These are phyloP conservation scores for Streptanthus diversifolius DNA, from an alignment of 345 rosid genomes.

Conservation along the genomic window DNA sequence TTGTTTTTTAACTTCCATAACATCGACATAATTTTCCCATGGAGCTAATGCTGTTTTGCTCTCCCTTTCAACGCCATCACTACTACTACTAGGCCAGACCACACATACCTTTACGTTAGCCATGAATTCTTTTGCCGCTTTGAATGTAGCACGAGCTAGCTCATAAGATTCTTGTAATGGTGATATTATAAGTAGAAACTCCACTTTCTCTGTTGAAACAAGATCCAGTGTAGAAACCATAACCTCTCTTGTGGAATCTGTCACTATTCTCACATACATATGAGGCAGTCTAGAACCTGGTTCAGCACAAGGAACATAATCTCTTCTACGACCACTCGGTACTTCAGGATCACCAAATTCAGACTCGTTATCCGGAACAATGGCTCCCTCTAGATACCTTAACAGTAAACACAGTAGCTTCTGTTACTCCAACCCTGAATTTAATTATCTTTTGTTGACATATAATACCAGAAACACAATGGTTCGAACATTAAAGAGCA, in stretches of 20 bases:
- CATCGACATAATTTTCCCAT: slow-evolving; percentile 56
- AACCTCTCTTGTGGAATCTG: slow-evolving; percentile 46
- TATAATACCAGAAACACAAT: slow-evolving; percentile 2
- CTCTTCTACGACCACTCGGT: slow-evolving; percentile 75
- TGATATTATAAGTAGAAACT: slow-evolving; percentile 77
- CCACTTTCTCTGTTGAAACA: slow-evolving; percentile 55
- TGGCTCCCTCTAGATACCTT: slow-evolving; percentile 83
- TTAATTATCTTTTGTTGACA: background rate
- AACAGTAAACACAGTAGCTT: slow-evolving; percentile 7
- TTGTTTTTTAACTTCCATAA: slow-evolving; percentile 42
- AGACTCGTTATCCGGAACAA: slow-evolving; percentile 49
- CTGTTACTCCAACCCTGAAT: background rate
- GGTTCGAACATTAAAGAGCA: background rate
- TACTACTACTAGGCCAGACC: slow-evolving; percentile 51
- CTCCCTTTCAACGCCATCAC: slow-evolving; percentile 21
- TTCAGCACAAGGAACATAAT: slow-evolving; percentile 69
- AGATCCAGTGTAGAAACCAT: slow-evolving; percentile 72
- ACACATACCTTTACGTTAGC: slow-evolving; percentile 55
- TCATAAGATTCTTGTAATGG: slow-evolving; percentile 59
- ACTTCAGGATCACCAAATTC: slow-evolving; percentile 27
- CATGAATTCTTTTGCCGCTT: slow-evolving; percentile 54
- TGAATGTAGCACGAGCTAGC: slow-evolving; percentile 54
- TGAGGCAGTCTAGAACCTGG: slow-evolving; percentile 94
- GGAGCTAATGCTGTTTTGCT: slow-evolving; percentile 56
- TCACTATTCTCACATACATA: slow-evolving; percentile 52